Percentiles rank a stretch among this genome's conserved stretches.
phyloP scores from a whole-genome alignment of 805 yeast species.

The Pichia ethanolica region DNA sequence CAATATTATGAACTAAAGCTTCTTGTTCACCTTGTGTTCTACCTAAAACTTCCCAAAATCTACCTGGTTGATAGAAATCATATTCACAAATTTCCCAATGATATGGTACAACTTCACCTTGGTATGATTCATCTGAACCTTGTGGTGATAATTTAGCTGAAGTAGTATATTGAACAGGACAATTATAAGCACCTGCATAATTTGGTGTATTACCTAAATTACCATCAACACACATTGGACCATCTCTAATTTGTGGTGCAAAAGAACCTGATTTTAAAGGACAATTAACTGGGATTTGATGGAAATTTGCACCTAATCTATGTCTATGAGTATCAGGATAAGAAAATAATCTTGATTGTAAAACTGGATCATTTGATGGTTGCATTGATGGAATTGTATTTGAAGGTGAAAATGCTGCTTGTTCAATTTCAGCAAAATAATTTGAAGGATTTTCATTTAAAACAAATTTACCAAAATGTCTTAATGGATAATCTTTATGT shows the following conservation, averaged over 20 bases:
- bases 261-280: slow-evolving; percentile 52
- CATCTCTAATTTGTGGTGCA: slow-evolving; percentile 77
- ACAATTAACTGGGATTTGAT: slow-evolving; percentile 85
- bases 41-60: slow-evolving; percentile 70
- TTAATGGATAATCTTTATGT: slow-evolving; percentile 74
- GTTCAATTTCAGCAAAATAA: slow-evolving; percentile 83
- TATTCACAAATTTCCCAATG: slow-evolving; percentile 71
- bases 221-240: slow-evolving; percentile 61
- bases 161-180: slow-evolving; percentile 39
- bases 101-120: slow-evolving; percentile 49
- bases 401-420: slow-evolving; percentile 79
- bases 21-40: slow-evolving; percentile 76
- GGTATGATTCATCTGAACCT: slow-evolving; percentile 25
- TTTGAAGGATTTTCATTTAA: slow-evolving; percentile 80
- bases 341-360: slow-evolving; percentile 74
- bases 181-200: slow-evolving; percentile 51
- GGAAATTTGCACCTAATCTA: slow-evolving; percentile 69
- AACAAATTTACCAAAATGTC: slow-evolving; percentile 74
- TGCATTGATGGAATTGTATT: slow-evolving; percentile 81
- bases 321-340: slow-evolving; percentile 84
- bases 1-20: slow-evolving; percentile 75
- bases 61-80: slow-evolving; percentile 74
- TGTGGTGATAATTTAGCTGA: slow-evolving; percentile 28
- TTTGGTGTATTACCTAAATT: slow-evolving; percentile 75
- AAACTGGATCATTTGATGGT: slow-evolving; percentile 76